Percentiles rank a stretch among this genome's conserved stretches.
Evolutionary conservation across 495 filamentous ascomycete species (phyloP).

Genomic region (Saxophila tyrrhenica): DNA sequence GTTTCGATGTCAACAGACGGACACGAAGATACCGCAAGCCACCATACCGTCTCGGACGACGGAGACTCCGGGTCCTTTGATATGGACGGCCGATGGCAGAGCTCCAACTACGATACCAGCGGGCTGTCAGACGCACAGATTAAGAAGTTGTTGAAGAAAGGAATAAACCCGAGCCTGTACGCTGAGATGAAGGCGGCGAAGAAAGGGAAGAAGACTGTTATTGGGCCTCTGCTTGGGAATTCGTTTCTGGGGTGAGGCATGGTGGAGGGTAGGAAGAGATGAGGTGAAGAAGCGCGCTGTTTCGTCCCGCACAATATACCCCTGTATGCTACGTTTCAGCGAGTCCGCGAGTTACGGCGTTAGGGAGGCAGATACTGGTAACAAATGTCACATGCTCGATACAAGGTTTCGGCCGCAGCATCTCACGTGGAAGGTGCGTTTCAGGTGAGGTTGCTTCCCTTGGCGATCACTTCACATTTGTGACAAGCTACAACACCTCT

Average conservation of each 20-base stretch:
- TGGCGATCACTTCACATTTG: too few relatives aligned
- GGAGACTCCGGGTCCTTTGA: background rate
- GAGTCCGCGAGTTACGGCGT: too few relatives aligned
- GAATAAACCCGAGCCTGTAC: constrained; percentile 28
- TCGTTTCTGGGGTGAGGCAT: constrained; percentile 20
- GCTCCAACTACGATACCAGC: constrained; percentile 22
- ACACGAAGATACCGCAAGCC: constrained; percentile 9
- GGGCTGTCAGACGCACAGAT: constrained; percentile 20
- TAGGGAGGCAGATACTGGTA: too few relatives aligned
- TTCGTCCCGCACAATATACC: too few relatives aligned
- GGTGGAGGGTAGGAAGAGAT: too few relatives aligned
- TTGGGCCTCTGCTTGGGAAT: constrained; percentile 25
- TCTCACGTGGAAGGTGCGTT: too few relatives aligned
- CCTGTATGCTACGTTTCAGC: too few relatives aligned
- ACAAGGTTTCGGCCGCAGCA: too few relatives aligned
- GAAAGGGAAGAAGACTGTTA: constrained; percentile 24
- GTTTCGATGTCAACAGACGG: constrained; percentile 6
- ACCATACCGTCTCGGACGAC: constrained; percentile 14
- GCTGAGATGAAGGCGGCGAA: constrained; percentile 29
- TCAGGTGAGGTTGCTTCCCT: too few relatives aligned
- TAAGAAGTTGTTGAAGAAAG: constrained; percentile 25
- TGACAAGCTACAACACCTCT: too few relatives aligned
- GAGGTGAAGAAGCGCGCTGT: too few relatives aligned
- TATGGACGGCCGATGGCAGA: constrained; percentile 17
- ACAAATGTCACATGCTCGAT: too few relatives aligned